Evolutionary conservation across 768 basidiomycete species (phyloP).

Genomic region (Mycena chlorophos): DNA sequence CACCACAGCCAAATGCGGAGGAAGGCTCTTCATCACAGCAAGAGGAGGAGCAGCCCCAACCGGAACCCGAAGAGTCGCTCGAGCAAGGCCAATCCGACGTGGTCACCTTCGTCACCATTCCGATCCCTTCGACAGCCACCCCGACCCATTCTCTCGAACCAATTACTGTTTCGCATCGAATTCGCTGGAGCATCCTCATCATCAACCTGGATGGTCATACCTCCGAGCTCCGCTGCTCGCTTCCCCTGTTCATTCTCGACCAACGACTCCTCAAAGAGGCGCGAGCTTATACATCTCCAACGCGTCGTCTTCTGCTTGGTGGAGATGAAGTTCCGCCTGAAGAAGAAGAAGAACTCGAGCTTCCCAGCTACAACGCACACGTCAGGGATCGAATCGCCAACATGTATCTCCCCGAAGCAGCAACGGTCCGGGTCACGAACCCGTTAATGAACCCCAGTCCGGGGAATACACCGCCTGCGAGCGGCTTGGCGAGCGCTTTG

Average conservation of each 20-base stretch:
- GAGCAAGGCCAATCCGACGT: slow-evolving; percentile 44
- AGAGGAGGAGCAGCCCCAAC: not conserved
- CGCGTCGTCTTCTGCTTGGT: slow-evolving; percentile 67
- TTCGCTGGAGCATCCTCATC: slow-evolving; percentile 79
- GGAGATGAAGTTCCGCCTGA: slow-evolving; percentile 37
- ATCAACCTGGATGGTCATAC: slow-evolving; percentile 88
- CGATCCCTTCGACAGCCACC: slow-evolving; percentile 59
- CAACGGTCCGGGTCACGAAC: slow-evolving; percentile 63
- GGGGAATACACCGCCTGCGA: slow-evolving; percentile 35
- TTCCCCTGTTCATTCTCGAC: slow-evolving; percentile 86
- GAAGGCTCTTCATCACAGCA: slow-evolving; percentile 9
- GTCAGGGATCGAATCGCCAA: slow-evolving; percentile 87
- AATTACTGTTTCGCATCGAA: slow-evolving; percentile 71
- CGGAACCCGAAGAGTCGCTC: not conserved
- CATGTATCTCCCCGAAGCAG: slow-evolving; percentile 65
- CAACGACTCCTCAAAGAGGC: slow-evolving; percentile 73
- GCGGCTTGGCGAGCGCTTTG: slow-evolving; percentile 17
- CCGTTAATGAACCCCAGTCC: slow-evolving; percentile 54
- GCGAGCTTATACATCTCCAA: slow-evolving; percentile 65
- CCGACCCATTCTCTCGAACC: slow-evolving; percentile 79
- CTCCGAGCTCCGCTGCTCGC: slow-evolving; percentile 91
- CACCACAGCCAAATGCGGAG: not conserved
- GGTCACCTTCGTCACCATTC: slow-evolving; percentile 59
- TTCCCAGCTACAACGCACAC: slow-evolving; percentile 89
- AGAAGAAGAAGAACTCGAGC: slow-evolving; percentile 65